Evolutionary conservation across 1,284 basidiomycete species (phyloP).

Genomic region (Sporisorium iseilematis-ciliati): DNA sequence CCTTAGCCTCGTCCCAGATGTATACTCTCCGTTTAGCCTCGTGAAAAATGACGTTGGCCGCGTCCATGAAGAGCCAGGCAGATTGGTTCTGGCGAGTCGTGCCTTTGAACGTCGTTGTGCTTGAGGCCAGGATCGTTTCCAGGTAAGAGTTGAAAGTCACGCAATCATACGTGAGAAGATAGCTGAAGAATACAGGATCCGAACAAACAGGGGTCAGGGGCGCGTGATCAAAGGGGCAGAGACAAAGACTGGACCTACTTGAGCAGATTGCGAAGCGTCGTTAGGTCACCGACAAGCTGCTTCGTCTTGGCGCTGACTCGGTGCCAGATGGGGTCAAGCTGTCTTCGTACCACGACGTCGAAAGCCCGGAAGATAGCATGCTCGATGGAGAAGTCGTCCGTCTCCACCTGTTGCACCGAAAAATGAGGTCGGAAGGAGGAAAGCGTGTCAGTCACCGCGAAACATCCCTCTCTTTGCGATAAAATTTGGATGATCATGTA

Average conservation of each 20-base stretch:
- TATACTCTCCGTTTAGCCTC: constrained; percentile 86
- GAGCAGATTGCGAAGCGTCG: constrained; percentile 85
- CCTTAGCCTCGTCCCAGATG: constrained; percentile 71
- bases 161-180: constrained; percentile 89
- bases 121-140: constrained; percentile 86
- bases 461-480: background rate
- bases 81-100: constrained; percentile 75
- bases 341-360: constrained; percentile 86
- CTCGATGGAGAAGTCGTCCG: constrained; percentile 92
- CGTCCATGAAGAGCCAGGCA: constrained; percentile 88
- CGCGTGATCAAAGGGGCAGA: no score
- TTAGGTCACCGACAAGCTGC: constrained; percentile 88
- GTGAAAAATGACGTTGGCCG: constrained; percentile 87
- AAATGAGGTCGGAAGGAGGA: background rate
- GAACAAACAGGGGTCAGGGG: background rate
- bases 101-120: constrained; percentile 71
- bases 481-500: background rate
- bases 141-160: constrained; percentile 92
- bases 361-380: constrained; percentile 95
- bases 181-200: constrained; percentile 72
- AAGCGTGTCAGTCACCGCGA: background rate
- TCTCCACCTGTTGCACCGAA: constrained; percentile 77
- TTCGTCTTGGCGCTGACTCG: constrained; percentile 92
- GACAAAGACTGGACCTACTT: constrained; percentile 73
- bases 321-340: constrained; percentile 95